phyloP scores from a whole-genome alignment of 2,329 filamentous ascomycete species.

The Geoglossum cookeanum region DNA sequence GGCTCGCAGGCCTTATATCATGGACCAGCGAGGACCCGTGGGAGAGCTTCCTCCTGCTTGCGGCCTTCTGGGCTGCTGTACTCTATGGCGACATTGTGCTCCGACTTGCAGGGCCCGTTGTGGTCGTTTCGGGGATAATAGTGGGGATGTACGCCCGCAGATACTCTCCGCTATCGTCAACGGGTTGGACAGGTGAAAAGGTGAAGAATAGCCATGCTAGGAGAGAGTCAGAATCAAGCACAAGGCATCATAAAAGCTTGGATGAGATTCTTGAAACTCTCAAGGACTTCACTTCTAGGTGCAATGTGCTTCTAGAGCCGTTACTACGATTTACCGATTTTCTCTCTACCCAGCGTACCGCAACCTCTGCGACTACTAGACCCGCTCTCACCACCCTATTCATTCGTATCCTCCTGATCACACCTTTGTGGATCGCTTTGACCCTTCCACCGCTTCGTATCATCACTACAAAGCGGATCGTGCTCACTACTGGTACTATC shows the following conservation, averaged over 20 bases:
- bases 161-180: constrained; percentile 79
- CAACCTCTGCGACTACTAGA: constrained; percentile 76
- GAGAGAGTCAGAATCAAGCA: constrained; percentile 37
- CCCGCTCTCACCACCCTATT: constrained; percentile 82
- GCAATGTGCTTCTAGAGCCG: constrained; percentile 81
- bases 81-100: constrained; percentile 77
- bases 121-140: constrained; percentile 63
- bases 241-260: constrained; percentile 76
- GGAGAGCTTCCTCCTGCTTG: constrained; percentile 87
- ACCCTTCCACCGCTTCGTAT: constrained; percentile 68
- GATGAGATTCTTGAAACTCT: constrained; percentile 95
- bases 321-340: constrained; percentile 82
- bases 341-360: constrained; percentile 72
- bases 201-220: constrained; percentile 32
- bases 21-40: constrained; percentile 90
- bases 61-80: constrained; percentile 66
- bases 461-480: constrained; percentile 67
- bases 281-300: constrained; percentile 74
- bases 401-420: constrained; percentile 70
- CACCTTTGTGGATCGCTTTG: constrained; percentile 70
- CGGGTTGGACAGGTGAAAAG: constrained; percentile 51
- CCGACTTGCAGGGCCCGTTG: constrained; percentile 61
- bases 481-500: constrained; percentile 72
- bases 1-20: constrained; percentile 64
- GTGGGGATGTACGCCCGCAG: constrained; percentile 80